Evolutionary conservation across 1,284 basidiomycete genomes (phyloP), one percentile per base, ranked within the genome.

Genomic region (Cerioporus squamosus): DNA sequence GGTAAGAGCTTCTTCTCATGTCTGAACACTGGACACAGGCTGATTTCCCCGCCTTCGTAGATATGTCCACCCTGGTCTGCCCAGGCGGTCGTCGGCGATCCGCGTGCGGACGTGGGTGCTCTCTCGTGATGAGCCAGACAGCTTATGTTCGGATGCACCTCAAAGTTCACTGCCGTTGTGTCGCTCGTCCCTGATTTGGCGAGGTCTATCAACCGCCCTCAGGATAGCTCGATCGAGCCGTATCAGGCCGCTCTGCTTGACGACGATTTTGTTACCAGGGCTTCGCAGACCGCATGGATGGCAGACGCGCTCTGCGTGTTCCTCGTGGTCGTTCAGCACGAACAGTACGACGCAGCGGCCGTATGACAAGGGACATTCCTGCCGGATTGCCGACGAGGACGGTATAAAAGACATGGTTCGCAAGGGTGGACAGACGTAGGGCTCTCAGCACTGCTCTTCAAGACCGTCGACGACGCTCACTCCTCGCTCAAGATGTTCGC

Each of bases 401-500:
- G 23, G 12, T 60, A 61, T 57, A 61, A 51, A 54, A 29, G 5
- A 36, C 36, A 36, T 36, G 23, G n/a, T 2, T 36, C n/a, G 15
- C 38, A 10, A 14, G 44, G 22, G 24, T 22, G 22, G 15, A 3
- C 20, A 42, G 22, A 52, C 31, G 36, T 24, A 53, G 51, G 43
- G 56, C 60, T 53, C 46, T 42, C 52, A 52, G 49, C 60, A 24
- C 50, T 23, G 17, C 50, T 46, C 51, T 43, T 39, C 51, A 38
- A 29, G 45, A 47, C 44, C 36, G 48, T 53, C 59, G 59, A 61
- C 59, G 51, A 48, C 47, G 8, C 17, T 24, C 51, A 55, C 50
- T 46, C 33, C 51, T 14, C 7, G 14, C 12, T 43, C 60, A 61
- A 47, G 52, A 64, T 64, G 62, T 59, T 64, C 44, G 42, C 59